Percentiles rank a stretch among this genome's conserved stretches.
Conservation (phyloP, 2,329 filamentous ascomycete species). For the Fusarium algeriense region DNA sequence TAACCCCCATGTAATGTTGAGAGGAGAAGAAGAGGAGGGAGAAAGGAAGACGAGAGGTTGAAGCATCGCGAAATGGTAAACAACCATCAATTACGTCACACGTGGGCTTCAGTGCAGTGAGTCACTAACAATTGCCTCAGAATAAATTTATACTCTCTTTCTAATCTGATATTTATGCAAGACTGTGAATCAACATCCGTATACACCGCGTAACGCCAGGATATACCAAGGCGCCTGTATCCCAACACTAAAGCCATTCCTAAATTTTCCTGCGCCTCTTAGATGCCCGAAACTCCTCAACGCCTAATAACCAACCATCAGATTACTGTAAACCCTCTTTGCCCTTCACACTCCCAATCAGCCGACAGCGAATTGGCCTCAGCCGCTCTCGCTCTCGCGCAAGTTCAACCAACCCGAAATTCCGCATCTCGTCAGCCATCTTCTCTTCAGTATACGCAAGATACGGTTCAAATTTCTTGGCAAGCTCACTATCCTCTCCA, state of each 20-base stretch:
- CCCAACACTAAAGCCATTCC: neutral
- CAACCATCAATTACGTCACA: neutral
- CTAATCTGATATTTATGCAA: neutral
- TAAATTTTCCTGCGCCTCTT: accelerated
- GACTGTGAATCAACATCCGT: neutral
- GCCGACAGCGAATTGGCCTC: too few relatives aligned
- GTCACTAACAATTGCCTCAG: neutral
- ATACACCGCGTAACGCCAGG: neutral
- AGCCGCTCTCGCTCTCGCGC: too few relatives aligned
- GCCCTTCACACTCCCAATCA: too few relatives aligned
- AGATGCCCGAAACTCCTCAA: neutral
- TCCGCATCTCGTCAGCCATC: neutral
- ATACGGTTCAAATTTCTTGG: neutral
- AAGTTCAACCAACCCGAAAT: neutral
- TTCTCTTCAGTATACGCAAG: neutral
- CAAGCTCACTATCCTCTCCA: neutral
- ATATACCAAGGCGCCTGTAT: neutral
- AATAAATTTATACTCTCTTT: neutral
- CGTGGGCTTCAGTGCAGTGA: accelerated
- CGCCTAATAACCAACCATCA: neutral
- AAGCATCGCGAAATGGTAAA: neutral
- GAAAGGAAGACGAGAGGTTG: accelerated
- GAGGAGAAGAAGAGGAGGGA: neutral
- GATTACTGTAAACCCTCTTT: neutral
- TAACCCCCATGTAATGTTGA: accelerated